Conservation (phyloP, 371 early-diverging fungal species). For the Catenaria anguillulae region DNA sequence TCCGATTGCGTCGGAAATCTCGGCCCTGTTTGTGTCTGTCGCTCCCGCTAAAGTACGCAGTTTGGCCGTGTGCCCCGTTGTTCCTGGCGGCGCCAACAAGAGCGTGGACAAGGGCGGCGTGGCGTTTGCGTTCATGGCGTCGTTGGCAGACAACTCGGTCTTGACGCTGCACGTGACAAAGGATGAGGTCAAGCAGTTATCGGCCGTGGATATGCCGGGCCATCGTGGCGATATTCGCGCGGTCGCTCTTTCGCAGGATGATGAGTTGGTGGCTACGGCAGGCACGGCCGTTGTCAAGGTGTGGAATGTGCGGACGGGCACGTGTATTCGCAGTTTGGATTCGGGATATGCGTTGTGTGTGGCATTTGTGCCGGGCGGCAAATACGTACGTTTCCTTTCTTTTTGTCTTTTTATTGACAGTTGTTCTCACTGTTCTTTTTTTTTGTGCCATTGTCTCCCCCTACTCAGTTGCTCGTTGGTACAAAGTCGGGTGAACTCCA, state of each 20-base stretch:
- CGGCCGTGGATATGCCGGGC: conserved; percentile 64
- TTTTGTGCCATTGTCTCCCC: too few relatives aligned
- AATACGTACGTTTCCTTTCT: conserved; percentile 35
- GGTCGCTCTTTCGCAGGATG: conserved; percentile 68
- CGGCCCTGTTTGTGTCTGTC: conserved; percentile 42
- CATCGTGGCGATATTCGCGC: conserved; percentile 84
- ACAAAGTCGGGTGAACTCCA: conserved; percentile 80
- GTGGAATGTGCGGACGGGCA: conserved; percentile 68
- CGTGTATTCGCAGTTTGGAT: conserved; percentile 72
- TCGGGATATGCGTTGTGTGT: conserved; percentile 72
- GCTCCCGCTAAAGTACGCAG: conserved; percentile 54
- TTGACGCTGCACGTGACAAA: conserved; percentile 48
- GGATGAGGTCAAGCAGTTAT: conserved; percentile 34
- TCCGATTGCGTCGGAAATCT: conserved; percentile 51
- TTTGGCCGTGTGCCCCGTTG: conserved; percentile 57
- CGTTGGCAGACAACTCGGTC: conserved; percentile 45
- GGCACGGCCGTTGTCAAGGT: conserved; percentile 65
- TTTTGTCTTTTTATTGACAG: too few relatives aligned
- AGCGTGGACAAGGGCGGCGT: not conserved
- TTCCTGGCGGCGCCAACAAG: too few relatives aligned
- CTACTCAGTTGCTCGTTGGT: conserved; percentile 65
- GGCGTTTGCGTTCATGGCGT: conserved; percentile 14
- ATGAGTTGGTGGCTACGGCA: conserved; percentile 66
- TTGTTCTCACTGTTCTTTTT: not conserved
- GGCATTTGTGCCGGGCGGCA: conserved; percentile 81